Conservation (phyloP, 495 filamentous ascomycete genomes). For the Monascus purpureus region DNA sequence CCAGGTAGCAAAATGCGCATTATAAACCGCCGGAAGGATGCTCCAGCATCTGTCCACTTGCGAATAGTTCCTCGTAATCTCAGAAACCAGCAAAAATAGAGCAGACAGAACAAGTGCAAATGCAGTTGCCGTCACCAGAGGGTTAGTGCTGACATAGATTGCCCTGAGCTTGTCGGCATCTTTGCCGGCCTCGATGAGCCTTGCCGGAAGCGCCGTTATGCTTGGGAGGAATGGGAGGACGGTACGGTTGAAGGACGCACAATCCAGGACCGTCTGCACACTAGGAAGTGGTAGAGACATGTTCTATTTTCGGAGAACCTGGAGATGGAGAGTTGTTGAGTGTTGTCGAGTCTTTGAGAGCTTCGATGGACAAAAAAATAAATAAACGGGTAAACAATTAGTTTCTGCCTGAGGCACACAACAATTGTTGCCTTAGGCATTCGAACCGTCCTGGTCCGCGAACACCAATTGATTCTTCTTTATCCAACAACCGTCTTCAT, state of each 20-base stretch:
- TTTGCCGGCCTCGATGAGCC: conserved; percentile 41
- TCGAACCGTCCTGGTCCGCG: no score
- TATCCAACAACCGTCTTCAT: no score
- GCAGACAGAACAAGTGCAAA: conserved; percentile 53
- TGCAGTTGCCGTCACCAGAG: conserved; percentile 60
- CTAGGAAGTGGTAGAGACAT: conserved; percentile 55
- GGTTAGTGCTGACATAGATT: conserved; percentile 80
- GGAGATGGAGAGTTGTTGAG: no score
- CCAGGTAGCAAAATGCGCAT: conserved; percentile 74
- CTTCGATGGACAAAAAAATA: no score
- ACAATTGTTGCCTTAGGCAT: no score
- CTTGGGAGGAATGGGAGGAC: conserved; percentile 68
- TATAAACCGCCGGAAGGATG: conserved; percentile 74
- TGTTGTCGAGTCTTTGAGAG: no score
- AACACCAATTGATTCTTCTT: no score
- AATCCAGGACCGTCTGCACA: conserved; percentile 54
- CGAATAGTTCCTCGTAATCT: conserved; percentile 84
- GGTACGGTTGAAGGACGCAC: conserved; percentile 54
- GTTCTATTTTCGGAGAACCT: conserved; percentile 2
- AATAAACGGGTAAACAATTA: no score
- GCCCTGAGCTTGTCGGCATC: conserved; percentile 41
- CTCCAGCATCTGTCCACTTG: conserved; percentile 91
- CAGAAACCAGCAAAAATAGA: conserved; percentile 57
- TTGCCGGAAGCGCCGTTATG: conserved; percentile 53
- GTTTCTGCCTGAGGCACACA: no score